Evolutionary conservation across 345 rosid genomes (phyloP), one percentile per base, ranked within the genome.

Genomic region (Hirschfeldia incana): DNA sequence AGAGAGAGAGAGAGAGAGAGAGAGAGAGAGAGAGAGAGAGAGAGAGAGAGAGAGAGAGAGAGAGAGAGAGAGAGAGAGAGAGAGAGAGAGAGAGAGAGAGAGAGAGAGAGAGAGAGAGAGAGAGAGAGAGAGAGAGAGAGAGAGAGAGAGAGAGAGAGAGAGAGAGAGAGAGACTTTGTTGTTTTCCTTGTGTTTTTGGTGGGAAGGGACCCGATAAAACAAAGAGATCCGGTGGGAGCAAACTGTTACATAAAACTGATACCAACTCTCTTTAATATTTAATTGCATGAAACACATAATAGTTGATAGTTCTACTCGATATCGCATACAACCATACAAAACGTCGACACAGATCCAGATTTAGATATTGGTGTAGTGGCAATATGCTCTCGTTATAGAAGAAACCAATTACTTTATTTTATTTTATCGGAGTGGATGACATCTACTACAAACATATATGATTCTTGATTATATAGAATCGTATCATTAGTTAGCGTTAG

Each of bases 331-430:
- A 73, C 70, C 49, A 61, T 67, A 67, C 74, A 68, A 67, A 73
- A 60, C 65, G 34, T 8, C 28, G 78, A 79, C 82, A 79, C 82
- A 79, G 82, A 79, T 79, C 82, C 82, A 79, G 78, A 79, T 79
- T 79, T 79, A 68, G 82, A 79, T 79, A 73, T 74, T 74, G 69
- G 63, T 78, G 64, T 79, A 73, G 44, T 78, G 67, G 62, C 37
- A 58, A 71, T 42, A 64, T 53, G 72, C 72, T 16, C 34, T 39
- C 10, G 46, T 65, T 10, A 32, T 72, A 64, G 67, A 63, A 5
- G 15, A 33, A 27, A 73, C 17, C 17, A 60, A 46, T 34, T 44
- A 16, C 3, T 15, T 59, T 46, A 36, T 2, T 1, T 21, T 66
- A n/a, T 9, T 32, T 73, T 10, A 34, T 73, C 58, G 78, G 78